A percentile compares a stretch with the other conserved stretches of the same genome.
Evolutionary conservation across 2,329 filamentous ascomycete genomes (phyloP).

Genomic region (Aspergillus tubingensis): DNA sequence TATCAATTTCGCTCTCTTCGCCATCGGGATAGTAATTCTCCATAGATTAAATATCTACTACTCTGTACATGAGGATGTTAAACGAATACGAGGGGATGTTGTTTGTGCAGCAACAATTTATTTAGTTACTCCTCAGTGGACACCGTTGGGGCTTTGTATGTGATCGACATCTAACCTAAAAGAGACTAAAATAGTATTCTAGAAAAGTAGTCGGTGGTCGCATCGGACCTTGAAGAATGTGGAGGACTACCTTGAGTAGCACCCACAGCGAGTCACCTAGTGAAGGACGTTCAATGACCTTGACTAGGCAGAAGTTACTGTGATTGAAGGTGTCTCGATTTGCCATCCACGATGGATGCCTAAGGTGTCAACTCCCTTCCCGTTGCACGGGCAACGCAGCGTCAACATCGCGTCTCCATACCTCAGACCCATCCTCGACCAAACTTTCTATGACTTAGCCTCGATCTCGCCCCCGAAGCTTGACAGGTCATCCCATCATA

Average conservation of each 20-base stretch:
- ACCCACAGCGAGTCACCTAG: too few species aligned
- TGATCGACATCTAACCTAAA: not conserved
- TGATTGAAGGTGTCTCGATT: too few species aligned
- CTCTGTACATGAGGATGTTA: too few species aligned
- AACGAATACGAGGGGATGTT: too few species aligned
- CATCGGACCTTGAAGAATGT: too few species aligned
- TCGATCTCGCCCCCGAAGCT: not conserved
- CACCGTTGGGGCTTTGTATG: not conserved
- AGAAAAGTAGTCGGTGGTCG: too few species aligned
- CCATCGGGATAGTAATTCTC: not conserved
- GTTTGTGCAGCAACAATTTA: too few species aligned
- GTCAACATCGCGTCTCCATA: conserved; percentile 26
- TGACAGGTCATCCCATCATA: not conserved
- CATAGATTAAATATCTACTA: too few species aligned
- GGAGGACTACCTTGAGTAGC: too few species aligned
- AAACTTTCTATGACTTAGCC: conserved; percentile 1
- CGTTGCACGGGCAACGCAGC: conserved; percentile 24
- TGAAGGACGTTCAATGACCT: too few species aligned
- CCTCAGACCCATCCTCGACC: conserved; percentile 3
- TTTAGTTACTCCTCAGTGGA: not conserved
- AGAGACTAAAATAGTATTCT: not conserved
- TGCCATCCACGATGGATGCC: conserved; percentile 1
- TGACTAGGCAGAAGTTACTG: too few species aligned
- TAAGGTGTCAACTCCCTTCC: conserved; percentile 6
- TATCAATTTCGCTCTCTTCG: not conserved